Evolutionary conservation across 2,329 filamentous ascomycete genomes (phyloP), one percentile per base, ranked within the genome.

Genomic region (Phaeomoniella chlamydospora): DNA sequence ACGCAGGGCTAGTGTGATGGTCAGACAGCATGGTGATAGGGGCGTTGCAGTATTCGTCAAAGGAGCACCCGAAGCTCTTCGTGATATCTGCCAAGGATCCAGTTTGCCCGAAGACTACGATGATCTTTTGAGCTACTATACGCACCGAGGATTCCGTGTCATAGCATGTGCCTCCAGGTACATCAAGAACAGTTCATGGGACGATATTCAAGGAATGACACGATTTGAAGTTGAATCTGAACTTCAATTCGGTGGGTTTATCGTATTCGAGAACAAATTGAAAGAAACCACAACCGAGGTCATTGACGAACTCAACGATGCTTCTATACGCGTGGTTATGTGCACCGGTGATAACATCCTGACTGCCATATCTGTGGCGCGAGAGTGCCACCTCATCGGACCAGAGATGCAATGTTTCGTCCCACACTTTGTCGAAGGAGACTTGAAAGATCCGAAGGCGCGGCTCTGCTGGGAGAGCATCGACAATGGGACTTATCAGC

Each of bases 211-310:
- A 51, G 94, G 93, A 61, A 87, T 96, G 79, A 81, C 77, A 46
- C 79, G 90, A 18, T 64, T 77, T 29, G 82, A 94, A 36, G 87
- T 82, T 5, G 90, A 98, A 56, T 80, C 74, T 3, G 68, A 77
- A 18, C 70, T 98, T 9, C 76, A 88, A 32, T 96, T 98, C 51
- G 71, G 87, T 22, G 90, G 90, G 4, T 98, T 98, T 59, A 96
- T 98, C 51, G 80, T 98, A 37, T 98, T 98, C 48, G 90, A 98
- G 60, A 98, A 98, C 62, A 98, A 98, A 59, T 64, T 98, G 41
- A 98, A 98, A 56, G 78, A 83, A 2, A 86, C 74, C 14, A 94
- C 88, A 0, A 71, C 82, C 2, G 71, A 70, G 2, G 81, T 94
- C 19, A 74, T 98, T 16, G 71, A 80, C 38, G 87, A 96, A 58